phyloP scores from a whole-genome alignment of 805 yeast genomes.

The Danielozyma ontarioensis region DNA sequence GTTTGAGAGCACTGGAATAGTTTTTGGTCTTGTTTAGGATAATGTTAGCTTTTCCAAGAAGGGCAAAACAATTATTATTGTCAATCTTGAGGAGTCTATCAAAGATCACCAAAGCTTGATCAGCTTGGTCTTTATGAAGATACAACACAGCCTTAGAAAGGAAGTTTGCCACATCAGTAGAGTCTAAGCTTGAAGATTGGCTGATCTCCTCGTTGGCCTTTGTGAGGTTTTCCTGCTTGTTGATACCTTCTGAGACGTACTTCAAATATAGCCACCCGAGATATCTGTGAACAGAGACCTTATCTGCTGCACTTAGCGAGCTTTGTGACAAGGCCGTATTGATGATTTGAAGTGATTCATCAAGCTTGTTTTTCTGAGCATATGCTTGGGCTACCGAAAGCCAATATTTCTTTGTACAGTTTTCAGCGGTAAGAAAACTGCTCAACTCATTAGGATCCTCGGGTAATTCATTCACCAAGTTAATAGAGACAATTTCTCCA shows the following conservation, averaged over 20 bases:
- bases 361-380: slow-evolving; percentile 51
- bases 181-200: slow-evolving; percentile 8
- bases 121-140: slow-evolving; percentile 55
- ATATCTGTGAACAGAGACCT: slow-evolving; percentile 53
- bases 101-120: slow-evolving; percentile 64
- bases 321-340: slow-evolving; percentile 49
- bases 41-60: slow-evolving; percentile 80
- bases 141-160: slow-evolving; percentile 66
- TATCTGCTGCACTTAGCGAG: slow-evolving; percentile 35
- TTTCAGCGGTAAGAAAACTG: slow-evolving; percentile 73
- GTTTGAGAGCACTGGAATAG: slow-evolving; percentile 65
- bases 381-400: slow-evolving; percentile 77
- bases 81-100: slow-evolving; percentile 55
- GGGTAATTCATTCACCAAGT: slow-evolving; percentile 75
- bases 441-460: slow-evolving; percentile 85
- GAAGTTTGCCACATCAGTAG: slow-evolving; percentile 34
- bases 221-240: slow-evolving; percentile 17
- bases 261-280: slow-evolving; percentile 69
- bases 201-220: slow-evolving; percentile 20
- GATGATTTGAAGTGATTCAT: slow-evolving; percentile 62
- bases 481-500: slow-evolving; percentile 79
- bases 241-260: slow-evolving; percentile 20
- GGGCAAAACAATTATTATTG: slow-evolving; percentile 65
- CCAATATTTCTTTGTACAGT: slow-evolving; percentile 77
- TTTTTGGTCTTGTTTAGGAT: slow-evolving; percentile 63